Conservation (phyloP, 140 eudicot species). For the Anethum foeniculum region DNA sequence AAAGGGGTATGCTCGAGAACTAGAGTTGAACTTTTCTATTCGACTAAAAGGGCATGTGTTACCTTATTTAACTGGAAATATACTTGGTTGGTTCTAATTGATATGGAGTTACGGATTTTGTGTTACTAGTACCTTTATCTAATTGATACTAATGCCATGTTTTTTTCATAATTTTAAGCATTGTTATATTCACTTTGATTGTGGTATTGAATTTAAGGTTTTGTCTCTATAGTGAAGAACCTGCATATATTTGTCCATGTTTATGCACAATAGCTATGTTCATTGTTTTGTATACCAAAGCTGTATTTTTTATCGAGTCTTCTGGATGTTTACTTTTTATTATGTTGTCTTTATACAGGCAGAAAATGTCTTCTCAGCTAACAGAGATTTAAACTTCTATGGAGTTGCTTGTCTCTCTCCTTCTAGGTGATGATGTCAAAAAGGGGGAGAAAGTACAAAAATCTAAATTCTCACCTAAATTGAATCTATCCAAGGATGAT, state of each 20-base stretch:
- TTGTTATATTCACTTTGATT: neutral
- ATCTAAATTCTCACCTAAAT: too few relatives aligned
- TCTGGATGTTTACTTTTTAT: too few relatives aligned
- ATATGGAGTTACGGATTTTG: neutral
- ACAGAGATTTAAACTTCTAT: too few relatives aligned
- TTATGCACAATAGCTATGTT: too few relatives aligned
- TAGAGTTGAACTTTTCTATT: neutral
- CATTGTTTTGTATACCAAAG: too few relatives aligned
- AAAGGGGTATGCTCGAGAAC: neutral
- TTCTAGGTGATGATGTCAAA: too few relatives aligned
- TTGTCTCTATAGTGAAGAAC: slow-evolving; percentile 57
- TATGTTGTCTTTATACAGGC: too few relatives aligned
- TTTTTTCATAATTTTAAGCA: neutral
- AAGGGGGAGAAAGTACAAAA: too few relatives aligned
- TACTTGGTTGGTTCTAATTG: neutral
- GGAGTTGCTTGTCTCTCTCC: too few relatives aligned
- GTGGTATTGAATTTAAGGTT: slow-evolving; percentile 42
- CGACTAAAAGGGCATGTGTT: neutral
- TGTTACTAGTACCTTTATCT: neutral
- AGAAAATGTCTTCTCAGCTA: too few relatives aligned
- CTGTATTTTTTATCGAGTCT: too few relatives aligned
- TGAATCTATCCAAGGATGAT: too few relatives aligned
- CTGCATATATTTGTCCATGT: slow-evolving; percentile 69
- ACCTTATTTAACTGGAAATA: neutral
- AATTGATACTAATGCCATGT: neutral